These are phyloP conservation scores for Bromus sterilis DNA, from an alignment of 176 grass and related monocot species.

Conservation along the genomic window DNA sequence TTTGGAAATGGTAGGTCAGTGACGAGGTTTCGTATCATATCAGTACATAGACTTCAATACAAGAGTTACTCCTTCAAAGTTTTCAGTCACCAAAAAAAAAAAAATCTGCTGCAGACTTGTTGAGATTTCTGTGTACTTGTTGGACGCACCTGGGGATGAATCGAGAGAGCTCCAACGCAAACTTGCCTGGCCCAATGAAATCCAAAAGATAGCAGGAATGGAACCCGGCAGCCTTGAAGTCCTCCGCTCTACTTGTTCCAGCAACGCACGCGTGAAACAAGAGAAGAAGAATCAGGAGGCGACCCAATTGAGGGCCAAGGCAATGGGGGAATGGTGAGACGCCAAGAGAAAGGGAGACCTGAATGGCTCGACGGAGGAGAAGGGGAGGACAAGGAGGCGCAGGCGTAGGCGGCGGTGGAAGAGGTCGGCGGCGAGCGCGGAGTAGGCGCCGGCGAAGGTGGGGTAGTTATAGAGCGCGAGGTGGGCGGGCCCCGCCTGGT, in stretches of 20 bases:
- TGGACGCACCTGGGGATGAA: constrained; percentile 57
- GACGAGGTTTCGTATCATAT: neutral
- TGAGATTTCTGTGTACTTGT: neutral
- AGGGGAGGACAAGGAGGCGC: constrained; percentile 59
- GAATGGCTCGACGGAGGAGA: constrained; percentile 75
- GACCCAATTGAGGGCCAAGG: neutral
- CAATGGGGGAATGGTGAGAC: neutral
- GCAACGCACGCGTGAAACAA: neutral
- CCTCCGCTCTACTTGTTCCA: constrained; percentile 35
- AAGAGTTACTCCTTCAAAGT: neutral
- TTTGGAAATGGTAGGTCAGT: constrained; percentile 2
- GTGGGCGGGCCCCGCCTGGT: constrained; percentile 5
- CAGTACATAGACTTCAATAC: neutral
- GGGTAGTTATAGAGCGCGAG: constrained; percentile 92
- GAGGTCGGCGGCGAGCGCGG: constrained; percentile 64
- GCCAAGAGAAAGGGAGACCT: constrained; percentile 27
- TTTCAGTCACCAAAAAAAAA: neutral
- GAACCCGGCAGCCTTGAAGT: constrained; percentile 44
- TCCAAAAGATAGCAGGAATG: constrained; percentile 80
- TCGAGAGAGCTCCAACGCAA: constrained; percentile 50
- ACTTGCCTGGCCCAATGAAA: constrained; percentile 67
- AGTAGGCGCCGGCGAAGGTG: constrained; percentile 74
- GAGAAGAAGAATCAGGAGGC: neutral
- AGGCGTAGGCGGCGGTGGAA: constrained; percentile 42
- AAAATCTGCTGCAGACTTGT: neutral